A percentile compares a stretch with the other conserved stretches of the same genome.
Evolutionary conservation across 345 rosid genomes (phyloP).

Genomic region (Eucalyptus virginea): DNA sequence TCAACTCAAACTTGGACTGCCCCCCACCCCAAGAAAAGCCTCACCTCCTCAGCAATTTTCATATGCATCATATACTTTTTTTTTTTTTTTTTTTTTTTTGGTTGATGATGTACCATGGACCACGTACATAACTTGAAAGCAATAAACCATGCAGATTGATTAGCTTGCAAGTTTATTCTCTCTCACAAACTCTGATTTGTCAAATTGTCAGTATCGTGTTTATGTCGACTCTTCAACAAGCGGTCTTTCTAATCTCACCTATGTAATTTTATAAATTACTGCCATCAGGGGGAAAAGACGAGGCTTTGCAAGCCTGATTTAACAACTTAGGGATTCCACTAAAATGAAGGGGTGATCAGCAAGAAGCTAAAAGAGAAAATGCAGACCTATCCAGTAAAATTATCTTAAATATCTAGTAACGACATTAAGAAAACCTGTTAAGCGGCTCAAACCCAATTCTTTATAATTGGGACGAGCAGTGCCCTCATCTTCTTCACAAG

Average conservation of each 20-base stretch:
- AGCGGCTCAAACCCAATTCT: conserved; percentile 29
- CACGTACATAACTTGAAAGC: background rate
- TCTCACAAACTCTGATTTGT: background rate
- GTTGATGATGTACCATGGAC: background rate
- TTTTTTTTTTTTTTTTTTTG: background rate
- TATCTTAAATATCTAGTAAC: background rate
- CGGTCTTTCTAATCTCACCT: background rate
- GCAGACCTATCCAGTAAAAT: background rate
- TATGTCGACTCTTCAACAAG: background rate
- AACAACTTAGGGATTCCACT: background rate
- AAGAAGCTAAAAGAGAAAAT: background rate
- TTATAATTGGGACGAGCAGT: conserved; percentile 32
- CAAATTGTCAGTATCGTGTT: background rate
- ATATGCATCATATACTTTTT: background rate
- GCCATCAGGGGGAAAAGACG: background rate
- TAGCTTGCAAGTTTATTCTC: background rate
- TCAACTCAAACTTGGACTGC: background rate
- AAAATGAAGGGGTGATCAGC: background rate
- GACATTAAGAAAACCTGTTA: conserved; percentile 28
- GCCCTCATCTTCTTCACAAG: conserved; percentile 64
- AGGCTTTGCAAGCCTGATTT: background rate
- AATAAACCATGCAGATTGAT: background rate
- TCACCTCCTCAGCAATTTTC: background rate
- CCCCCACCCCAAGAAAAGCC: background rate
- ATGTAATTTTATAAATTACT: background rate